Base-by-base conservation (phyloP, 108 stramenopile genomes). In the Heterococcus sp. region DNA sequence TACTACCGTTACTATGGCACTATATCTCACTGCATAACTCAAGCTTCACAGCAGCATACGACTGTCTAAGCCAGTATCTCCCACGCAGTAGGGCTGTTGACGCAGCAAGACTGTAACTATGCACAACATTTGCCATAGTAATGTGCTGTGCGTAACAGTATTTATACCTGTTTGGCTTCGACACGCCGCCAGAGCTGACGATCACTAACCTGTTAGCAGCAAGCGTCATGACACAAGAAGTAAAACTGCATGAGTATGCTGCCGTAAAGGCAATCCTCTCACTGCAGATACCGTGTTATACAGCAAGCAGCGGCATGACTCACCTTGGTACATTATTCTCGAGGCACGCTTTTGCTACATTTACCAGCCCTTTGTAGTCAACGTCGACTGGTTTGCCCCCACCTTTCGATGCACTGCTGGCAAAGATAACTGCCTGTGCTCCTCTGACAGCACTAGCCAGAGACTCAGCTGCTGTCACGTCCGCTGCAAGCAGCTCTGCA, bases 371-470 rank as follows among this genome's bases (percentile, higher is more conserved):
- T 36, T 78, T 63, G 75, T 88, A 89, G 79, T 95, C 94, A 35
- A 95, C 94, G 26, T 75, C 85, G 28, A 85, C 84, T 0, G 93
- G 89, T 1, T 85, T 91, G 14, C 92, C 92, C 5, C 93, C 92
- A 58, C 87, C 78, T 71, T 90, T 91, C 68, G 87, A 88, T 0
- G 92, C 93, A 32, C 89, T 91, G 14, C 93, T 92, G 38, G 92
- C 92, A 91, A 93, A 95, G 3, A 95, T 91, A 0, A 95, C 92
- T 14, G 91, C 92, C 3, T 88, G 39, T 32, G 82, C 73, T 0
- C 91, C 91, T 28, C 69, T 46, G 29, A 86, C 69, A 2, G 89
- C 91, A 27, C 33, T n/a, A n/a, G 38, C 32, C 0, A 92, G 66
- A 0, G 89, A 88, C 3, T 76, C 74, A 29, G 71, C 69, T 32